Conservation (phyloP, 805 yeast genomes). For the Starmerella floricola region DNA sequence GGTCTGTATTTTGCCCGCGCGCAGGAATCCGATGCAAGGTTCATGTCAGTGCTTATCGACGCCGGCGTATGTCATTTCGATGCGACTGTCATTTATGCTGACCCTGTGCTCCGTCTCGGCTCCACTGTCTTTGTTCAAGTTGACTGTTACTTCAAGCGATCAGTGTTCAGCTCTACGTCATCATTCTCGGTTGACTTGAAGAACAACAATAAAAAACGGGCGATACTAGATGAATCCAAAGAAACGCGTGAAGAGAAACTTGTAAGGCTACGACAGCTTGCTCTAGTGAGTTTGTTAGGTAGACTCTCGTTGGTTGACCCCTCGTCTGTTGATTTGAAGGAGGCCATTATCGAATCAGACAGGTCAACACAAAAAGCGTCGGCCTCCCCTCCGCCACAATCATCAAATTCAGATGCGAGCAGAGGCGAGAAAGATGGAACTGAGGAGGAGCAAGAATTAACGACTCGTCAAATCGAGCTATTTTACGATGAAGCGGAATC, state of each 20-base stretch:
- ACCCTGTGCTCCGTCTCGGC: slow-evolving; percentile 53
- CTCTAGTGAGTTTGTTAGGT: slow-evolving; percentile 45
- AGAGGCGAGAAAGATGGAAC: slow-evolving; percentile 19
- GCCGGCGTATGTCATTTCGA: slow-evolving; percentile 42
- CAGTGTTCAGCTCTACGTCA: slow-evolving; percentile 25
- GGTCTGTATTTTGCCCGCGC: slow-evolving; percentile 62
- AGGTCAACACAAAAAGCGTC: slow-evolving; percentile 15
- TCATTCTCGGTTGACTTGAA: slow-evolving; percentile 12
- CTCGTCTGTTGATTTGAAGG: slow-evolving; percentile 6
- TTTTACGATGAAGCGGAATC: slow-evolving; percentile 51
- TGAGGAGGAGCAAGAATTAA: slow-evolving; percentile 36
- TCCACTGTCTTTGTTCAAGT: slow-evolving; percentile 61
- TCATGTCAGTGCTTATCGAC: slow-evolving; percentile 54
- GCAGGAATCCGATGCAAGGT: slow-evolving; percentile 54
- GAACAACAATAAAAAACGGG: slow-evolving; percentile 7
- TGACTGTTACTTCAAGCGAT: slow-evolving; percentile 44
- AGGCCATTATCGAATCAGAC: slow-evolving; percentile 12
- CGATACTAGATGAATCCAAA: slow-evolving; percentile 26
- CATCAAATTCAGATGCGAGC: background rate
- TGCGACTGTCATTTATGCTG: slow-evolving; percentile 47
- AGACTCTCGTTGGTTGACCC: slow-evolving; percentile 29
- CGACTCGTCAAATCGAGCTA: slow-evolving; percentile 60
- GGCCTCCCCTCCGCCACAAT: background rate
- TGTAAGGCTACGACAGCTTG: slow-evolving; percentile 42
- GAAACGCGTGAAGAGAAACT: slow-evolving; percentile 46